These are phyloP conservation scores for Chrysanthemum makinoi DNA, from an alignment of 129 eudicot genomes.

Conservation along the genomic window DNA sequence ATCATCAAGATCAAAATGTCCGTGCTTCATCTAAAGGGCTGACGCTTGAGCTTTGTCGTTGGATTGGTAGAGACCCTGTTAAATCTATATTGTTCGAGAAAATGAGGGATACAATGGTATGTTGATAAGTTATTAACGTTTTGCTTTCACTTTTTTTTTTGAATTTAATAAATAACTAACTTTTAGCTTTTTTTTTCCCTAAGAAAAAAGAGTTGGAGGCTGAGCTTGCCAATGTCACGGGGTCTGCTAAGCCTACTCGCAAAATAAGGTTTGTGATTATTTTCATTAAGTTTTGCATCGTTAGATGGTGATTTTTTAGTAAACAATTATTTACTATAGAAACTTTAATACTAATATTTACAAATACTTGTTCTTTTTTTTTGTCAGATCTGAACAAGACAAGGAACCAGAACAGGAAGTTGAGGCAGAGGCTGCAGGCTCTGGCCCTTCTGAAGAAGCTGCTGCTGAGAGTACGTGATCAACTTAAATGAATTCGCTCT, in stretches of 20 bases:
- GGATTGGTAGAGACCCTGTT: conserved; percentile 99
- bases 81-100: conserved; percentile 94
- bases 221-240: conserved; percentile 85
- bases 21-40: conserved; percentile 98
- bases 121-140: background rate
- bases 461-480: conserved; percentile 68
- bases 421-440: conserved; percentile 58
- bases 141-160: background rate
- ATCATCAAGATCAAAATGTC: conserved; percentile 98
- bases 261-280: conserved; percentile 67
- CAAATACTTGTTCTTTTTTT: background rate
- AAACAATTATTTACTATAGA: background rate
- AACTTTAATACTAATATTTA: background rate
- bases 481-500: conserved; percentile 2
- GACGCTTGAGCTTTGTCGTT: conserved; percentile 96
- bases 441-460: conserved; percentile 83
- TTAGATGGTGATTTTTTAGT: background rate
- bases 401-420: conserved; percentile 95
- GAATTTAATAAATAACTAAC: too few species aligned
- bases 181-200: background rate
- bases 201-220: conserved; percentile 99
- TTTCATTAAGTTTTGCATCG: background rate
- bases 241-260: conserved; percentile 84
- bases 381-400: conserved; percentile 92
- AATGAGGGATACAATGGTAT: conserved; percentile 99